Conservation (phyloP, 768 basidiomycete genomes). For the Lyophyllum shimeji region DNA sequence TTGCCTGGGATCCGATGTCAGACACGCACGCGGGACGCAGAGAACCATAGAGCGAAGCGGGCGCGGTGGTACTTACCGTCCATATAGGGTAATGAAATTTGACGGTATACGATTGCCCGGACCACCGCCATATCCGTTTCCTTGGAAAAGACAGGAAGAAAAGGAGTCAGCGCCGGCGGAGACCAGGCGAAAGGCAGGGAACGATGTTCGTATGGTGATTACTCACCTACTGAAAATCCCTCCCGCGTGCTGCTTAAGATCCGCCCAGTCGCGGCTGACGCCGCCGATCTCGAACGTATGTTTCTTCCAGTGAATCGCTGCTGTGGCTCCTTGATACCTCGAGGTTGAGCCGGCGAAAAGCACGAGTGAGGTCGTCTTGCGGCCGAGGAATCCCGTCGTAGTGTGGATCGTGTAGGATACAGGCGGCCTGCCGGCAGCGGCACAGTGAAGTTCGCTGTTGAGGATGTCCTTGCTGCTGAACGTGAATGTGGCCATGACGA, state of each 20-base stretch:
- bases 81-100: constrained; percentile 1
- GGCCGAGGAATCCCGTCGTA: neutral
- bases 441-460: neutral
- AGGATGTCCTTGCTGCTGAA: constrained; percentile 1
- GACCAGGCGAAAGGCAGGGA: neutral
- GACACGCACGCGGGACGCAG: neutral
- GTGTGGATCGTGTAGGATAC: neutral
- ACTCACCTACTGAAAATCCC: neutral
- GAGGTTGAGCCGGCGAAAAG: too few relatives aligned
- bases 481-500: neutral
- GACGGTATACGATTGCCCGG: neutral
- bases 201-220: too few relatives aligned
- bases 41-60: neutral
- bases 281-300: constrained; percentile 5
- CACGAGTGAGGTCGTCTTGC: neutral
- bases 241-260: neutral
- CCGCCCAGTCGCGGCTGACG: neutral
- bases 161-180: neutral
- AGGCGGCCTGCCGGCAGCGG: neutral
- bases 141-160: neutral
- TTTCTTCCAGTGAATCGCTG: constrained; percentile 7
- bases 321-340: neutral
- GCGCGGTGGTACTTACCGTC: neutral
- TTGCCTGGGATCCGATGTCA: neutral
- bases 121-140: constrained; percentile 6